These are phyloP conservation scores for Urostyla sp. DNA, from an alignment of 73 alveolate genomes.

Conservation along the genomic window DNA sequence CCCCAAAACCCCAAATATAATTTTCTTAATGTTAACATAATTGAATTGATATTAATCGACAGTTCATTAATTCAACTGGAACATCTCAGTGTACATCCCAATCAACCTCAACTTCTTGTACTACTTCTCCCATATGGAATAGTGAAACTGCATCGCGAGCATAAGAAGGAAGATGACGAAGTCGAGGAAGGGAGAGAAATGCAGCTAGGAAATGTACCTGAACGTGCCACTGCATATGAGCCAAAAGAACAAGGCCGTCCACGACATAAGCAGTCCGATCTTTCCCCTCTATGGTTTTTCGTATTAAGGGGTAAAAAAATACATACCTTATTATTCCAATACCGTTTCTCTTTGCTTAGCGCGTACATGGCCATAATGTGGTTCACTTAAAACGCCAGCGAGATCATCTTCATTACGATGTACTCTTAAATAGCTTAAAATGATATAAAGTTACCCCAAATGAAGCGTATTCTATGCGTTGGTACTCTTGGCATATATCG, in stretches of 20 bases:
- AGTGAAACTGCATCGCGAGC: slow-evolving; percentile 15
- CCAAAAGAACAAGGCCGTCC: slow-evolving; percentile 45
- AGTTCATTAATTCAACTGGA: no score
- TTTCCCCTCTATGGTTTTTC: slow-evolving; percentile 43
- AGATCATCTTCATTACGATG: slow-evolving; percentile 30
- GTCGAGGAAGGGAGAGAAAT: slow-evolving; percentile 32
- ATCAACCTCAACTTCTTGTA: background rate
- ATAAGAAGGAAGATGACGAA: slow-evolving; percentile 10
- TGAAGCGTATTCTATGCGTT: slow-evolving; percentile 24
- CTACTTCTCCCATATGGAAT: slow-evolving; percentile 22
- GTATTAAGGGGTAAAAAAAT: background rate
- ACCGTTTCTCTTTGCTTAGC: background rate
- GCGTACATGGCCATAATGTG: slow-evolving; percentile 19
- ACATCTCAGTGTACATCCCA: no score
- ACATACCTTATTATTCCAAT: slow-evolving; percentile 42
- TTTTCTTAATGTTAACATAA: no score
- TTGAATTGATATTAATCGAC: no score
- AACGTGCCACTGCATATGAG: slow-evolving; percentile 46
- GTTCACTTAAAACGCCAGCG: slow-evolving; percentile 44
- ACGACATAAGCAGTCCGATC: slow-evolving; percentile 20
- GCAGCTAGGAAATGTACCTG: slow-evolving; percentile 1
- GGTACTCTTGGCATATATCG: slow-evolving; percentile 3
- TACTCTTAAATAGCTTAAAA: slow-evolving; percentile 4
- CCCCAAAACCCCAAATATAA: no score
- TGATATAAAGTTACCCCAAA: slow-evolving; percentile 26